These are phyloP conservation scores for Kurtzmaniella natalensis DNA, from an alignment of 1,139 yeast genomes.

Conservation along the genomic window DNA sequence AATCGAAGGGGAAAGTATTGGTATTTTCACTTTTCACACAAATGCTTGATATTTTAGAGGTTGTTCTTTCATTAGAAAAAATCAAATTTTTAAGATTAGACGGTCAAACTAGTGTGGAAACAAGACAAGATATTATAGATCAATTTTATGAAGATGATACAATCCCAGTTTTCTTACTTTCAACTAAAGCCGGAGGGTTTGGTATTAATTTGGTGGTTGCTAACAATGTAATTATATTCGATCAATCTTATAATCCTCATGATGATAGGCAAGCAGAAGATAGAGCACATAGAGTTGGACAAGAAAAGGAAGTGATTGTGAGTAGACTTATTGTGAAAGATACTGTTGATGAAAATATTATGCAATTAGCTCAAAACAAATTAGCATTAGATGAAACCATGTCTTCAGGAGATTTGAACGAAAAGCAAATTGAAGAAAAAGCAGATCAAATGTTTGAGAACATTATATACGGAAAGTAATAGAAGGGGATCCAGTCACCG, in stretches of 20 bases:
- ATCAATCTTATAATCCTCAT: conserved; percentile 94
- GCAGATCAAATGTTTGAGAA: conserved; percentile 51
- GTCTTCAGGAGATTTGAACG: conserved; percentile 39
- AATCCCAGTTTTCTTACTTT: conserved; percentile 80
- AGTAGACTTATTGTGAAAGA: conserved; percentile 67
- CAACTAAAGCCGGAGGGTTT: conserved; percentile 98
- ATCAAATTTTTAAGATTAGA: conserved; percentile 82
- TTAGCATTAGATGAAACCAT: conserved; percentile 78
- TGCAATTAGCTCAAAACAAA: conserved; percentile 83
- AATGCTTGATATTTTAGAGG: conserved; percentile 81
- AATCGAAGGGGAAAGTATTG: conserved; percentile 65
- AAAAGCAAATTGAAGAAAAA: conserved; percentile 47
- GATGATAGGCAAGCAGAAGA: conserved; percentile 99
- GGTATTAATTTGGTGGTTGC: conserved; percentile 97
- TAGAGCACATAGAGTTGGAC: conserved; percentile 97
- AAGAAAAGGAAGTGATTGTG: conserved; percentile 80
- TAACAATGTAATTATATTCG: conserved; percentile 84
- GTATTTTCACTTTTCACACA: conserved; percentile 92
- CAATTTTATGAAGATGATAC: conserved; percentile 76
- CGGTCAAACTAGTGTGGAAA: conserved; percentile 91
- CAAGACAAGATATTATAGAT: conserved; percentile 89
- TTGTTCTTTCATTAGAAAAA: conserved; percentile 59
- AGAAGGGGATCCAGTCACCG: no score
- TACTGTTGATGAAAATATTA: conserved; percentile 87
- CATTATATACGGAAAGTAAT: no score